Conservation (phyloP, 345 rosid genomes). For the Populus euphratica region DNA sequence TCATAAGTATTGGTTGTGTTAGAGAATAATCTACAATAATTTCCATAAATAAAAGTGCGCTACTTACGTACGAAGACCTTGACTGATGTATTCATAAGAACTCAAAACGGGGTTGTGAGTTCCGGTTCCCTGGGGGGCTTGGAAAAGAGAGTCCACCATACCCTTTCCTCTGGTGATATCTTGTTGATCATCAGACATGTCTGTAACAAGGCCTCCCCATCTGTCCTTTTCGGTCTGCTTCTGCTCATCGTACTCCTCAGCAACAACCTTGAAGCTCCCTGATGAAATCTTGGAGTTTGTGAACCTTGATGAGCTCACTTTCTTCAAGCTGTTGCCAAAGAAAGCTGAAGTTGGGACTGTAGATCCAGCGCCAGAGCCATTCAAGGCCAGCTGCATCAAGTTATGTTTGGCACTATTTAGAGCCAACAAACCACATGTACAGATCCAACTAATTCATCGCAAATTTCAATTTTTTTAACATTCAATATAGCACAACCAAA, state of each 20-base stretch:
- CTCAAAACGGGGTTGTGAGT: conserved; percentile 81
- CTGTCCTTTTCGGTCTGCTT: conserved; percentile 67
- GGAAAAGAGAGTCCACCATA: conserved; percentile 87
- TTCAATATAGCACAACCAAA: background rate
- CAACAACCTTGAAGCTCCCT: conserved; percentile 51
- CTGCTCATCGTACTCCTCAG: conserved; percentile 48
- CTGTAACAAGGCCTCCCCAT: conserved; percentile 72
- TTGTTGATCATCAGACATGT: conserved; percentile 86
- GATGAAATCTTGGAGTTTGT: conserved; percentile 27
- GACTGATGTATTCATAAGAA: conserved; percentile 82
- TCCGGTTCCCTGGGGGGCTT: conserved; percentile 71
- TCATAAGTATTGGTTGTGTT: background rate
- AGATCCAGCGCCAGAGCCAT: conserved; percentile 62
- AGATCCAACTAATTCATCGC: background rate
- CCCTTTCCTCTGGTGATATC: conserved; percentile 95
- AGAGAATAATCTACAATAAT: background rate
- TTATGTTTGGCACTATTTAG: background rate
- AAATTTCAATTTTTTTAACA: background rate
- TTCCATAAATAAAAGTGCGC: background rate
- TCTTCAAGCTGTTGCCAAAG: conserved; percentile 68
- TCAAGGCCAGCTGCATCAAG: conserved; percentile 65
- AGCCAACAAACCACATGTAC: background rate
- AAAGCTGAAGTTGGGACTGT: conserved; percentile 60
- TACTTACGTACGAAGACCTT: conserved; percentile 69
- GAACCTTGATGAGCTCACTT: conserved; percentile 47